These are phyloP conservation scores for Polygonum maritimum DNA, from an alignment of 148 eudicot species.

Conservation along the genomic window DNA sequence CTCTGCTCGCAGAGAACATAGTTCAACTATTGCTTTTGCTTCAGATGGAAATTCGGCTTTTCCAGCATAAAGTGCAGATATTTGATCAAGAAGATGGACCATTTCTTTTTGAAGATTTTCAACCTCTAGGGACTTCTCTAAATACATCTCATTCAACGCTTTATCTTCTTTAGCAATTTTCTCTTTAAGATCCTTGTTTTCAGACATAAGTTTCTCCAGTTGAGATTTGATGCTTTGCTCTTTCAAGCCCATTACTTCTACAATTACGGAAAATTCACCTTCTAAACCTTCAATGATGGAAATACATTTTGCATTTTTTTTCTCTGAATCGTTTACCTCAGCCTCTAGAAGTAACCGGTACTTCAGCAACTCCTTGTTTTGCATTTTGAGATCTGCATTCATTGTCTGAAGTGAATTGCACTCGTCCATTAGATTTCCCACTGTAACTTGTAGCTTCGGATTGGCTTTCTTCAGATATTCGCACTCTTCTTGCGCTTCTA, in stretches of 20 bases:
- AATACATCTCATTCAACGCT: slow-evolving; percentile 30
- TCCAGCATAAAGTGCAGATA: slow-evolving; percentile 27
- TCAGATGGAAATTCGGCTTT: slow-evolving; percentile 32
- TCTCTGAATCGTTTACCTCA: slow-evolving; percentile 36
- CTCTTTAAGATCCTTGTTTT: slow-evolving; percentile 38
- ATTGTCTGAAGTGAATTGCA: slow-evolving; percentile 40
- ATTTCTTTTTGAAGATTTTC: slow-evolving; percentile 59
- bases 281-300: slow-evolving; percentile 45
- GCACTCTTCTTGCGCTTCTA: slow-evolving; percentile 58
- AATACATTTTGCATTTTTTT: slow-evolving; percentile 27
- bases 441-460: slow-evolving; percentile 44
- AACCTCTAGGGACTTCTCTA: slow-evolving; percentile 46
- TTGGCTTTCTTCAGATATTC: slow-evolving; percentile 47
- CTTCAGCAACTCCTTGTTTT: slow-evolving; percentile 41
- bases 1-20: slow-evolving; percentile 41
- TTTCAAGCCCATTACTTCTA: slow-evolving; percentile 44
- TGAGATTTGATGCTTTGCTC: slow-evolving; percentile 49
- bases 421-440: slow-evolving; percentile 45
- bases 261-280: slow-evolving; percentile 32
- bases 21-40: slow-evolving; percentile 29
- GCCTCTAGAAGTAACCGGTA: slow-evolving; percentile 34
- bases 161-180: slow-evolving; percentile 38
- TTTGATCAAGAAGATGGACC: slow-evolving; percentile 43
- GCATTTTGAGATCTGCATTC: slow-evolving; percentile 47
- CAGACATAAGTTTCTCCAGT: slow-evolving; percentile 43